Evolutionary conservation across 805 yeast genomes (phyloP).

Genomic region (Suhomyces pyralidae): DNA sequence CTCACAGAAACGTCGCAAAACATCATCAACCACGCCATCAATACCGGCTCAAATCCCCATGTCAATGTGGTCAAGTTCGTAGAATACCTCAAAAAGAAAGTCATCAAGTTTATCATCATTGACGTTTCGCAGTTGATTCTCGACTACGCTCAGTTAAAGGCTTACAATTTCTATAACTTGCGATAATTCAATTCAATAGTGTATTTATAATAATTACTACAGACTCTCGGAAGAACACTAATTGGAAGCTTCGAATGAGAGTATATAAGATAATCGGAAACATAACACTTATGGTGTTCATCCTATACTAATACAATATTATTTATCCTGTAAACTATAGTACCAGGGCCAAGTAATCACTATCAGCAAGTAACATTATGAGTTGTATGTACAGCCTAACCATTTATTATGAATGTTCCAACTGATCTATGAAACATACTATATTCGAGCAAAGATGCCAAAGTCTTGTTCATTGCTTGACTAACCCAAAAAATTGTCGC

Average conservation of each 20-base stretch:
- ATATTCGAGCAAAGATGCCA: too few species aligned
- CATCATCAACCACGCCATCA: conserved; percentile 8
- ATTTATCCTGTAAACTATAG: too few species aligned
- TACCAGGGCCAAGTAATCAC: too few species aligned
- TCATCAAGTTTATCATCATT: conserved; percentile 35
- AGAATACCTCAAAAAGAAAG: conserved; percentile 33
- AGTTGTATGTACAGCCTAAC: too few species aligned
- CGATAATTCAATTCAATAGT: neutral
- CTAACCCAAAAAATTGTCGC: too few species aligned
- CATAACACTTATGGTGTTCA: neutral
- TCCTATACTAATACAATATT: neutral
- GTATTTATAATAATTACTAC: neutral
- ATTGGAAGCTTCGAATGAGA: too few species aligned
- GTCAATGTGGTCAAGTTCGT: conserved; percentile 25
- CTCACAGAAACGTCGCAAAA: conserved; percentile 15
- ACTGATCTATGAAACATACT: too few species aligned
- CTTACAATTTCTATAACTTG: conserved; percentile 4
- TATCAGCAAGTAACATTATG: too few species aligned
- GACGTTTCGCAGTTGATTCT: conserved; percentile 36
- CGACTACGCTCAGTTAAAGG: conserved; percentile 26
- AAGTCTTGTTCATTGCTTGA: too few species aligned
- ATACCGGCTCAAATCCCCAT: conserved; percentile 8
- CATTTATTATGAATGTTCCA: too few species aligned
- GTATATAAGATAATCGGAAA: neutral
- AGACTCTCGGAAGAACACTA: neutral